Evolutionary conservation across 768 basidiomycete species (phyloP), one percentile per base, ranked within the genome.

Genomic region (Botryobasidium botryosum): DNA sequence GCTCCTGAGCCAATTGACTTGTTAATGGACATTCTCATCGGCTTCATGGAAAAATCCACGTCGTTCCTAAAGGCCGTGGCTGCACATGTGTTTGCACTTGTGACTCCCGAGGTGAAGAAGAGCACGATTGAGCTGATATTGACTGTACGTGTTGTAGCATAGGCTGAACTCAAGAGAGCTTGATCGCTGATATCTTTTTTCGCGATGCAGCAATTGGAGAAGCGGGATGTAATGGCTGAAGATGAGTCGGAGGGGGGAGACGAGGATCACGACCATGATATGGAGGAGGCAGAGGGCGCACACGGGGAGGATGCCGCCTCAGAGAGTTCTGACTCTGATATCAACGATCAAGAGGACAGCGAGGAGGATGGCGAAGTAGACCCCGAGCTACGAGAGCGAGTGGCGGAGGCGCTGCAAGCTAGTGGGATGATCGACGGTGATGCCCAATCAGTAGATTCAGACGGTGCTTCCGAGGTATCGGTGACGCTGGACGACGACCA

Each of bases 401-500:
- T 69, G 6, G 61, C 63, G 6, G 64, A 61, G 43, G 66, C 65
- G 3, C 56, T 68, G 25, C 58, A 64, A 43, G 62, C 62, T 12
- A 54, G 59, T 31, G 64, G 63, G 3, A 57, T 64, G 44, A 55
- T 48, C 12, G 50, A 52, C 18, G 55, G 50, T 15, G 6, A 33
- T n/a, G n/a, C n/a, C n/a, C n/a, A n/a, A n/a, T n/a, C 75, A 28
- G 69, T 70, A 29, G 69, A 69, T 17, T 71, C 66, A 1, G 68
- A 71, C 13, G 71, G 68, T 5, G 74, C 75, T 37, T 74, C 68
- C 29, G 69, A 66, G 3, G 65, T 75, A 12, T 75, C 77, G 49
- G 80, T 82, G 39, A 63, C 78, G 24, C 79, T 92, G 78, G 83
- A 94, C 57, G 92, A 99, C 56, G 91, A 97, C 21, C 86, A 94